These are phyloP conservation scores for Suhomyces sp. DNA, from an alignment of 805 yeast genomes.

Conservation along the genomic window DNA sequence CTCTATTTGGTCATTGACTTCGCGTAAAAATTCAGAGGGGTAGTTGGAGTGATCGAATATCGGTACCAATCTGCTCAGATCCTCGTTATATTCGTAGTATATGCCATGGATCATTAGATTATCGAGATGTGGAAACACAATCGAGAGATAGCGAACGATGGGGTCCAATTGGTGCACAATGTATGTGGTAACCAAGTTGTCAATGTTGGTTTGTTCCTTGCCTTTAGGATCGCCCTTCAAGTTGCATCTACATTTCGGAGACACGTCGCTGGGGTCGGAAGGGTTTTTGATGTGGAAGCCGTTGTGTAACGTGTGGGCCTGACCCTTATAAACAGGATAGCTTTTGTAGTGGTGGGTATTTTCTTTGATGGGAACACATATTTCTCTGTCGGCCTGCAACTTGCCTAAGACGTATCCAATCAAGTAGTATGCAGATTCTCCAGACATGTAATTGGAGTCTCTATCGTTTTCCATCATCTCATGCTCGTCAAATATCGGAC, in stretches of 20 bases:
- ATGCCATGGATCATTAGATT: conserved; percentile 35
- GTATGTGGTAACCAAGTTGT: conserved; percentile 32
- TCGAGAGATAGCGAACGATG: conserved; percentile 23
- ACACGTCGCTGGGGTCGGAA: not conserved
- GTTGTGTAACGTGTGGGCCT: conserved; percentile 31
- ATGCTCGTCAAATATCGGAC: conserved; percentile 17
- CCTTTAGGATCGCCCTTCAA: conserved; percentile 24
- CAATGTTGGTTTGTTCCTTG: conserved; percentile 19
- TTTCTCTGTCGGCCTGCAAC: conserved; percentile 35
- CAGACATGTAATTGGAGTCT: conserved; percentile 1
- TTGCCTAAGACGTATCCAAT: conserved; percentile 33
- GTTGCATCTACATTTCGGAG: conserved; percentile 20
- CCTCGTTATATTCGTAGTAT: conserved; percentile 20
- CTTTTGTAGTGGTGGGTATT: conserved; percentile 17
- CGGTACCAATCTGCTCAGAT: conserved; percentile 16
- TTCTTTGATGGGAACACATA: conserved; percentile 32
- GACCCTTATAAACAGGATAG: conserved; percentile 35
- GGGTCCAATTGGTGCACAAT: conserved; percentile 35
- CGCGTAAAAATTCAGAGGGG: conserved; percentile 18
- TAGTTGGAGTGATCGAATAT: conserved; percentile 27
- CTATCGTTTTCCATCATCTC: not conserved
- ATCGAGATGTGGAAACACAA: conserved; percentile 23
- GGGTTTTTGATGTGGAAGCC: conserved; percentile 22
- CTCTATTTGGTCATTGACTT: not conserved
- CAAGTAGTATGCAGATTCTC: conserved; percentile 29